Base-by-base conservation (phyloP, 768 basidiomycete genomes). In the Zangia roseola region DNA sequence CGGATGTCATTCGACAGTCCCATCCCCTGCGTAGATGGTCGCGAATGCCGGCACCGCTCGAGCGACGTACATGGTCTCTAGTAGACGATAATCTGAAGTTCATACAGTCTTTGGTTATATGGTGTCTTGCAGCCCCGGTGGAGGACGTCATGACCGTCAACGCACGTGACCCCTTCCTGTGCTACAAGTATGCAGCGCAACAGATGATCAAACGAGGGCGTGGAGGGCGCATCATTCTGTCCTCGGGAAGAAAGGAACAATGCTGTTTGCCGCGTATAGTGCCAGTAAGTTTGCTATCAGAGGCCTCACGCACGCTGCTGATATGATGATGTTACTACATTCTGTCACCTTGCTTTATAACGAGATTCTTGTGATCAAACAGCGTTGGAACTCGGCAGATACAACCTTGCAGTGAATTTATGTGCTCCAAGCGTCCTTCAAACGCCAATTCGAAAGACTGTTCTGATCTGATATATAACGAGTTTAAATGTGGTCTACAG, bases 181-280 rank as follows among this genome's bases (percentile, higher is more conserved):
- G 80, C 59, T 84, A 82, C 42, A 80, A 83, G 41, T 73, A 82
- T 53, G 83, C 82, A 3, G 82, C 79, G 13, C 69, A 69, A 50
- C 74, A 78, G 56, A 86, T 85, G 84, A 71, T 81, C n/a, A 47
- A 60, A 12, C 76, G 76, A 64, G 70, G 73, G 0, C 63, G 61
- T 9, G 73, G 78, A 10, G 78, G 82, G 0, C 69, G 75, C 24
- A 79, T 84, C 52, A 73, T 83, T 31, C 21, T 20, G 14, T 24
- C 33, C 5, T 42, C n/a, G n/a, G n/a, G n/a, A n/a, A n/a, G n/a
- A n/a, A n/a, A n/a, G n/a, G n/a, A n/a, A n/a, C n/a, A n/a, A n/a
- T n/a, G n/a, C n/a, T 43, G 21, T 14, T 21, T 19, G 21, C 13
- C 14, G 23, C 50, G 1, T 74, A 74, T 45, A 52, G 52, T 43